Percentiles rank a stretch among this genome's conserved stretches.
phyloP scores from a whole-genome alignment of 75 land plant genomes.

The Selaginella tamariscina region DNA sequence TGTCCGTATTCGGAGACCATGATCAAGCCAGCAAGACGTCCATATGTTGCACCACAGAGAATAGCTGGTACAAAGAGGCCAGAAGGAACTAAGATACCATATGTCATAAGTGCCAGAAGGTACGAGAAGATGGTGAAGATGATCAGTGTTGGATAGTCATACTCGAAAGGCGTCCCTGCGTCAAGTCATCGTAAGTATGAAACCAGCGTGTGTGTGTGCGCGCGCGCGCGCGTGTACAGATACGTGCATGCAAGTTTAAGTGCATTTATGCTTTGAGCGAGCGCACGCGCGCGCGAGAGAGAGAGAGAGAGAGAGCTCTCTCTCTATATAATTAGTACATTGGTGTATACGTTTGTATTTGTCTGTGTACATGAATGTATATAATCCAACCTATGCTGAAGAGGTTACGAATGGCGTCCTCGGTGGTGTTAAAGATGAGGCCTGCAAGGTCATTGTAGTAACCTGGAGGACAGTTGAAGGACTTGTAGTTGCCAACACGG shows the following conservation, averaged over 20 bases:
- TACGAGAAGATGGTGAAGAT: slow-evolving; percentile 20
- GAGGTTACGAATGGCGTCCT: slow-evolving; percentile 33
- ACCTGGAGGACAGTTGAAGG: slow-evolving; percentile 27
- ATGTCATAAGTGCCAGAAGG: slow-evolving; percentile 23
- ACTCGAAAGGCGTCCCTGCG: slow-evolving; percentile 17
- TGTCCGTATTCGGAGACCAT: slow-evolving; percentile 13
- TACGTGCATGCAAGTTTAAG: no score
- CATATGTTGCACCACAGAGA: slow-evolving; percentile 37
- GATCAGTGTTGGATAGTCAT: slow-evolving; percentile 12
- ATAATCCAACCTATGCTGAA: slow-evolving; percentile 21
- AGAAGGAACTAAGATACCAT: slow-evolving; percentile 29
- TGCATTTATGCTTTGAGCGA: no score
- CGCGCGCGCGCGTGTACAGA: no score
- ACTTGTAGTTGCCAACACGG: slow-evolving; percentile 28
- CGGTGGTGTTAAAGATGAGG: slow-evolving; percentile 35
- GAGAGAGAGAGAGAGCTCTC: no score
- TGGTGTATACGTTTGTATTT: no score
- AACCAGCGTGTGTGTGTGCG: no score
- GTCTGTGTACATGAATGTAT: no score
- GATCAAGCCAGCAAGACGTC: slow-evolving; percentile 29
- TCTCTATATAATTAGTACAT: no score
- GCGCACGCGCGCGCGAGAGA: no score
- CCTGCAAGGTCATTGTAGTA: slow-evolving; percentile 39
- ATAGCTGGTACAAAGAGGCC: slow-evolving; percentile 38
- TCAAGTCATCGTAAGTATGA: no score